These are phyloP conservation scores for Phalaenopsis hybrid DNA, from an alignment of 116 monocot genomes.

Conservation along the genomic window DNA sequence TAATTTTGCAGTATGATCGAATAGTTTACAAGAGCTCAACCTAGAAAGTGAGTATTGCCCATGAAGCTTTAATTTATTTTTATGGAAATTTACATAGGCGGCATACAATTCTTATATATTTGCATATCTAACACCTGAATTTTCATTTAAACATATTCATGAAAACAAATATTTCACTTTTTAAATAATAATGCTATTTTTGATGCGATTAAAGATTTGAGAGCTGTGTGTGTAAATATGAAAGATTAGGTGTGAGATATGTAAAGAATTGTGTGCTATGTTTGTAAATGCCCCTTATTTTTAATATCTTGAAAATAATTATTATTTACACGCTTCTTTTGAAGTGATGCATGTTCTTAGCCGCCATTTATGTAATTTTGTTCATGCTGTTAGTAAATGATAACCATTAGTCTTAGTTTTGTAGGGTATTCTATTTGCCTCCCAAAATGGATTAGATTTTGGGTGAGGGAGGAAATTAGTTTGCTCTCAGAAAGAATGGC, in stretches of 20 bases:
- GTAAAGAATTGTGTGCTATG: not conserved
- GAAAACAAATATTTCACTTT: no score
- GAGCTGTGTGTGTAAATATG: no score
- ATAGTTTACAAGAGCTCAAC: not conserved
- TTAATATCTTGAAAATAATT: not conserved
- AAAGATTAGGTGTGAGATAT: not conserved
- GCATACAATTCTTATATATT: no score
- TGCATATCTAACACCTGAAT: no score
- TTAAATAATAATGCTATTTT: no score
- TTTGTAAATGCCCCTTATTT: not conserved
- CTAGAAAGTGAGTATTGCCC: not conserved
- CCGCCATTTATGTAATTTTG: not conserved
- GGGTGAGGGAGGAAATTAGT: not conserved
- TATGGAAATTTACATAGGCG: no score
- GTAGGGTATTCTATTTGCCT: not conserved
- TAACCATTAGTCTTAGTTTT: not conserved
- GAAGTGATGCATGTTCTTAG: not conserved
- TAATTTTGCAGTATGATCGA: not conserved
- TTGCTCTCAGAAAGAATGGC: not conserved
- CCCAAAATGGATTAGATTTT: not conserved
- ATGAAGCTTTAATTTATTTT: not conserved
- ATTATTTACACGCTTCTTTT: not conserved
- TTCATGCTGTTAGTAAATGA: not conserved
- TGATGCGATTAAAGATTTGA: no score
- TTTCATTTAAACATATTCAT: no score